Percentiles rank a stretch among this genome's conserved stretches.
Evolutionary conservation across 306 rosid species (phyloP).

Genomic region (Malus sylvestris): DNA sequence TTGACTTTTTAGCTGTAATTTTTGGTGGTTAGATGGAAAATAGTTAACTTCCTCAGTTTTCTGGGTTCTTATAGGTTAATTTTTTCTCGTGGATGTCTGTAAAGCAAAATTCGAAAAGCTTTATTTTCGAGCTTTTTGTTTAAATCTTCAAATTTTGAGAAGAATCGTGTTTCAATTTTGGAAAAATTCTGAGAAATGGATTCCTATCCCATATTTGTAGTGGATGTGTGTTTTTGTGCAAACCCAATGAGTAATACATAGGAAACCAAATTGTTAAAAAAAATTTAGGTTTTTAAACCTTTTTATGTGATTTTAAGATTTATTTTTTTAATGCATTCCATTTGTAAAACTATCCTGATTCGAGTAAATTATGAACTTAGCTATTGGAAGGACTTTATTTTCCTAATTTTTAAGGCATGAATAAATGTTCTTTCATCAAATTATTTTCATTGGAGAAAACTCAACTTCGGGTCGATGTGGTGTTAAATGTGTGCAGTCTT

Average conservation of each 20-base stretch:
- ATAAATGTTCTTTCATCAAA: background rate
- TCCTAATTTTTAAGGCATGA: background rate
- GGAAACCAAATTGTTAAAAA: background rate
- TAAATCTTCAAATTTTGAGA: background rate
- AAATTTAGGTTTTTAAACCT: background rate
- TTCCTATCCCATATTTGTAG: background rate
- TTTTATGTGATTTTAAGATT: too few species aligned
- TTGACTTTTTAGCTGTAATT: background rate
- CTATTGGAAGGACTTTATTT: background rate
- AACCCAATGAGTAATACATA: background rate
- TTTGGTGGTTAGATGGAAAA: background rate
- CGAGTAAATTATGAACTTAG: too few species aligned
- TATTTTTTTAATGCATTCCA: background rate
- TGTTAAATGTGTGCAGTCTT: background rate
- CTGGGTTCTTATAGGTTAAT: background rate
- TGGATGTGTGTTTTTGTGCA: background rate
- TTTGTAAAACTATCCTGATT: too few species aligned
- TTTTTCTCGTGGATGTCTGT: background rate
- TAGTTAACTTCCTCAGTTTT: background rate
- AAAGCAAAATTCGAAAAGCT: background rate
- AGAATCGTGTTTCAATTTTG: too few species aligned
- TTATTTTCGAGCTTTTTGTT: background rate
- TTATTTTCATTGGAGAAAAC: background rate
- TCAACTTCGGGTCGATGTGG: background rate
- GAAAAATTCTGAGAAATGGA: too few species aligned